Evolutionary conservation across 345 rosid species (phyloP).

Genomic region (Hibiscus mutabilis): DNA sequence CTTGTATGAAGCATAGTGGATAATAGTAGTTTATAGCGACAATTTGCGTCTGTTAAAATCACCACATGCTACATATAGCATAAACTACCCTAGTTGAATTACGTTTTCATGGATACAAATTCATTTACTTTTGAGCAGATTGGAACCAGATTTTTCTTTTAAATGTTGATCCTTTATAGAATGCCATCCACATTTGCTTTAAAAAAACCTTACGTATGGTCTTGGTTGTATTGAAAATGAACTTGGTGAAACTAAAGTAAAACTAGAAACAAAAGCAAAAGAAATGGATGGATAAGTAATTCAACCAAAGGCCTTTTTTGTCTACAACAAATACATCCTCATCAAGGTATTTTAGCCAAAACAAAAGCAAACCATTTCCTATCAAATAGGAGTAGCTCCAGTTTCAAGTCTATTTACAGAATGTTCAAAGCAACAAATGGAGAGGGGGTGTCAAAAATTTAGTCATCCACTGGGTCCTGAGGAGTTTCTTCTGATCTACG

Average conservation of each 20-base stretch:
- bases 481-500: slow-evolving; percentile 77
- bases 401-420: slow-evolving; percentile 8
- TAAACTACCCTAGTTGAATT: slow-evolving; percentile 2
- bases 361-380: background rate
- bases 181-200: no score
- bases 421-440: background rate
- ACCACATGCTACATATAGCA: background rate
- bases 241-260: no score
- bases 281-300: background rate
- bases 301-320: background rate
- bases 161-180: background rate
- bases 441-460: slow-evolving; percentile 3
- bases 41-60: slow-evolving; percentile 9
- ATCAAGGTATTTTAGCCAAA: background rate
- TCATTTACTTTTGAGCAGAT: background rate
- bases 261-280: background rate
- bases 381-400: background rate
- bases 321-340: background rate
- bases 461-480: slow-evolving; percentile 79
- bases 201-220: no score
- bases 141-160: background rate
- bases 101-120: background rate
- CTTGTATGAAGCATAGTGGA: background rate
- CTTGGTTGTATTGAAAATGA: no score
- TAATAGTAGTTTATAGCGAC: slow-evolving; percentile 1